Conservation (phyloP, 768 basidiomycete genomes). For the Lentinula raphanica region DNA sequence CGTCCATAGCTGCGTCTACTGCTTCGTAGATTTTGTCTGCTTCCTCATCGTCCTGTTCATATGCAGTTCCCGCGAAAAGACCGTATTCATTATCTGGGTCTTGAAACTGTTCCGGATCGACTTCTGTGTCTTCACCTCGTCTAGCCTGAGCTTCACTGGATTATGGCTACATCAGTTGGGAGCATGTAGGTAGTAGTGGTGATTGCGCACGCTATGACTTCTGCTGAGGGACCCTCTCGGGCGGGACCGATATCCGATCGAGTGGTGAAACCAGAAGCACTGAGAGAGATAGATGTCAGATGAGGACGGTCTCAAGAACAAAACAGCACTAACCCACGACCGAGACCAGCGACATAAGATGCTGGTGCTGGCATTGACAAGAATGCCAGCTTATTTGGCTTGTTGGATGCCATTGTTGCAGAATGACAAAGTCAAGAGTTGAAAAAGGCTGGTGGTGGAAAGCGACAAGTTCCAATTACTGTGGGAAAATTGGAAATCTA, state of each 20-base stretch:
- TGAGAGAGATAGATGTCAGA: slow-evolving; percentile 29
- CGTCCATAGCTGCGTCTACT: slow-evolving; percentile 91
- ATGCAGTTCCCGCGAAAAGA: slow-evolving; percentile 91
- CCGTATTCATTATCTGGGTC: slow-evolving; percentile 98
- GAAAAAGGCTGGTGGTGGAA: neutral
- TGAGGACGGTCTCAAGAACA: neutral
- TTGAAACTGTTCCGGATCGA: slow-evolving; percentile 88
- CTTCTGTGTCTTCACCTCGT: slow-evolving; percentile 83
- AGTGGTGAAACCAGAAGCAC: slow-evolving; percentile 96
- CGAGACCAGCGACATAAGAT: slow-evolving; percentile 97
- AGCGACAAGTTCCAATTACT: neutral
- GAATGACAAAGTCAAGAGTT: slow-evolving; percentile 26
- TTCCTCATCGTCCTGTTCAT: slow-evolving; percentile 97
- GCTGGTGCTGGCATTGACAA: slow-evolving; percentile 91
- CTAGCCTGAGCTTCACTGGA: slow-evolving; percentile 80
- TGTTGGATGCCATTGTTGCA: slow-evolving; percentile 38
- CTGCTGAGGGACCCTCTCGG: slow-evolving; percentile 89
- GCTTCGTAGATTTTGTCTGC: slow-evolving; percentile 91
- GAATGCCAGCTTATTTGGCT: slow-evolving; percentile 80
- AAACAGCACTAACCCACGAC: slow-evolving; percentile 68
- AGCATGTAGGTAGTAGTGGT: slow-evolving; percentile 11
- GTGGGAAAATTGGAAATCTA: neutral
- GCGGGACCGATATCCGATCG: slow-evolving; percentile 99
- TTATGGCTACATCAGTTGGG: neutral
- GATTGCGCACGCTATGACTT: slow-evolving; percentile 69